Percentiles rank a stretch among this genome's conserved stretches.
These are phyloP conservation scores for Claviceps capensis DNA, from an alignment of 2,329 filamentous ascomycete genomes.

Conservation along the genomic window DNA sequence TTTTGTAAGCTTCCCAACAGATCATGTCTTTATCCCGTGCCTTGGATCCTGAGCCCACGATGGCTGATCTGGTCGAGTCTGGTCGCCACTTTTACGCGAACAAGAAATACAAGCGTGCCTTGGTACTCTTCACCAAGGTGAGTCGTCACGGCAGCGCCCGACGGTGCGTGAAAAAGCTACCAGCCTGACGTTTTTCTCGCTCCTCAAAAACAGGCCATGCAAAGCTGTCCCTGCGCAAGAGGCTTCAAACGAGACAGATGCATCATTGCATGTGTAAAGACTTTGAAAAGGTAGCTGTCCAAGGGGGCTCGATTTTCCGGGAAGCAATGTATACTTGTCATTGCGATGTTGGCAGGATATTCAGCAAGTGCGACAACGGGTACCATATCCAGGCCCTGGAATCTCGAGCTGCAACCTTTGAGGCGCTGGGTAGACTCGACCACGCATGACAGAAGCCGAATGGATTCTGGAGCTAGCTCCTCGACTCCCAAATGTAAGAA, in stretches of 20 bases:
- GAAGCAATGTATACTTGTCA: conserved; percentile 27
- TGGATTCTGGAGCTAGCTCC: conserved; percentile 30
- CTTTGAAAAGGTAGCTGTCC: conserved; percentile 19
- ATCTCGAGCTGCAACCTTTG: conserved; percentile 26
- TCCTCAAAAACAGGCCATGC: conserved; percentile 19
- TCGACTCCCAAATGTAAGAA: conserved; percentile 12
- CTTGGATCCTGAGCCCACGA: no score
- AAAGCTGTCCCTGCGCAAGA: conserved; percentile 19
- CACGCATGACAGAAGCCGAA: conserved; percentile 26
- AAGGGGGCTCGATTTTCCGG: conserved; percentile 24
- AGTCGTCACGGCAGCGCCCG: no score
- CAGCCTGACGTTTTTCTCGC: neutral
- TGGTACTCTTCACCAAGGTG: no score
- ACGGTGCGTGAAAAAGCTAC: no score
- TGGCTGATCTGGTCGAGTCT: no score
- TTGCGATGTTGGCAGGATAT: conserved; percentile 22
- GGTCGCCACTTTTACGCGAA: no score
- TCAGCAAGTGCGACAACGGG: conserved; percentile 24
- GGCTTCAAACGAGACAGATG: conserved; percentile 17
- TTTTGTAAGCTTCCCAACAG: no score
- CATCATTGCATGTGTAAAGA: conserved; percentile 8
- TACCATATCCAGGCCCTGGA: conserved; percentile 27
- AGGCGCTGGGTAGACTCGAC: conserved; percentile 22
- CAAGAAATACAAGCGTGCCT: no score
- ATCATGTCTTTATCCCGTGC: no score